A percentile compares a stretch with the other conserved stretches of the same genome.
Conservation (phyloP, 805 yeast species). For the Cyberlindnera bimundalis region DNA sequence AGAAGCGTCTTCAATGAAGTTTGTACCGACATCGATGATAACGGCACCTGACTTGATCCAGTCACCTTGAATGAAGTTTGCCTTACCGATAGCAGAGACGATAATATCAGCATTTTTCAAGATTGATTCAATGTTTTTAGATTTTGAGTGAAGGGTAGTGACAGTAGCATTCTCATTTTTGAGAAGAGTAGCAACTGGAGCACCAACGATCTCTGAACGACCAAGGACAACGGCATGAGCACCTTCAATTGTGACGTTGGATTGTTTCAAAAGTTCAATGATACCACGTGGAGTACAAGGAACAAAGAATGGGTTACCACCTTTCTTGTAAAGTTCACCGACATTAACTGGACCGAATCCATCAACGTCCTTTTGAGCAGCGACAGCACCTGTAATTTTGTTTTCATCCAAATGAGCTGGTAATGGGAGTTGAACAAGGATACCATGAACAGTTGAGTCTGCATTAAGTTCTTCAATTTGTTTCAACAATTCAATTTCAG, state of each 20-base stretch:
- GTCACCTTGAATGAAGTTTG: conserved; percentile 67
- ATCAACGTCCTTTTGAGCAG: conserved; percentile 72
- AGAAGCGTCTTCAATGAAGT: conserved; percentile 62
- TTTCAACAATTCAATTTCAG: conserved; percentile 53
- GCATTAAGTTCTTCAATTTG: conserved; percentile 54
- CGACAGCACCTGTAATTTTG: conserved; percentile 61
- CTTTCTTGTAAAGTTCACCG: conserved; percentile 72
- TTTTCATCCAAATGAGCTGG: conserved; percentile 70
- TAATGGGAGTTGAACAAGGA: conserved; percentile 73
- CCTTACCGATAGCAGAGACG: conserved; percentile 71
- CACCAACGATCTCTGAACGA: conserved; percentile 82
- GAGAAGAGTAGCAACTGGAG: conserved; percentile 70
- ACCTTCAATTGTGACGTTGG: conserved; percentile 56
- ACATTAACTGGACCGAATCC: conserved; percentile 78
- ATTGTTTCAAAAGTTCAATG: conserved; percentile 56
- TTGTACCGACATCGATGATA: conserved; percentile 82
- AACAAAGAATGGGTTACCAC: conserved; percentile 64
- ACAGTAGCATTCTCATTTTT: conserved; percentile 73
- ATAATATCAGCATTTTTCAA: conserved; percentile 69
- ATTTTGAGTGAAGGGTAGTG: conserved; percentile 67
- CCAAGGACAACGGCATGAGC: conserved; percentile 81
- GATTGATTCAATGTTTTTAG: conserved; percentile 48
- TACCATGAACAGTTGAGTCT: conserved; percentile 61
- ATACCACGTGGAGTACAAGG: conserved; percentile 88
- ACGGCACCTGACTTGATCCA: conserved; percentile 69